Conservation (phyloP, 73 alveolate genomes). For the Paramecium bursaria region DNA sequence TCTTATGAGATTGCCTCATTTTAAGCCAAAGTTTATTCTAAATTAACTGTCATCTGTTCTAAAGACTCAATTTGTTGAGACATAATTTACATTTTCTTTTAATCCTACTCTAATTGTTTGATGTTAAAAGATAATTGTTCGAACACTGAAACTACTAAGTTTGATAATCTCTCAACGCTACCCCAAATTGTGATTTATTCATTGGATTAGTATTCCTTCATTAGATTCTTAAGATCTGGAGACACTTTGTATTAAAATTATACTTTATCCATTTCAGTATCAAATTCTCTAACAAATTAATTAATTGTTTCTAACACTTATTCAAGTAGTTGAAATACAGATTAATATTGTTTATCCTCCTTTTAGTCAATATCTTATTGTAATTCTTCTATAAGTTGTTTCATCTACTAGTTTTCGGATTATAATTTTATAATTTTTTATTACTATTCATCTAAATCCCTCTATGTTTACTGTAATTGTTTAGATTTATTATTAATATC, state of each 20-base stretch:
- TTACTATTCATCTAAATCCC: constrained; percentile 21
- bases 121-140: constrained; percentile 36
- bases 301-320: constrained; percentile 24
- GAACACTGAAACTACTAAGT: constrained; percentile 25
- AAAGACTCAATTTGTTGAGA: constrained; percentile 28
- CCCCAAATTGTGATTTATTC: constrained; percentile 13
- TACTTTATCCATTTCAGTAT: constrained; percentile 16
- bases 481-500: background rate
- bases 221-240: background rate
- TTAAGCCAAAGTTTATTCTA: constrained; percentile 24
- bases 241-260: background rate
- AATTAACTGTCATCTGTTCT: constrained; percentile 47
- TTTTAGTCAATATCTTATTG: constrained; percentile 17
- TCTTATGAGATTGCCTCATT: background rate
- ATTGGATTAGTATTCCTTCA: background rate
- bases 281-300: constrained; percentile 48
- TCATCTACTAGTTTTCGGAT: constrained; percentile 17
- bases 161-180: constrained; percentile 7
- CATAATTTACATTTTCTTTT: constrained; percentile 2
- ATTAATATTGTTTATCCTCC: background rate
- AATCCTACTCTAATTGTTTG: constrained; percentile 13
- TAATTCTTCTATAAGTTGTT: background rate
- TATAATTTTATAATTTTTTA: background rate
- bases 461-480: background rate
- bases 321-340: constrained; percentile 3